These are phyloP conservation scores for Capillidium heterosporum DNA, from an alignment of 371 early-diverging fungal species.

Conservation along the genomic window DNA sequence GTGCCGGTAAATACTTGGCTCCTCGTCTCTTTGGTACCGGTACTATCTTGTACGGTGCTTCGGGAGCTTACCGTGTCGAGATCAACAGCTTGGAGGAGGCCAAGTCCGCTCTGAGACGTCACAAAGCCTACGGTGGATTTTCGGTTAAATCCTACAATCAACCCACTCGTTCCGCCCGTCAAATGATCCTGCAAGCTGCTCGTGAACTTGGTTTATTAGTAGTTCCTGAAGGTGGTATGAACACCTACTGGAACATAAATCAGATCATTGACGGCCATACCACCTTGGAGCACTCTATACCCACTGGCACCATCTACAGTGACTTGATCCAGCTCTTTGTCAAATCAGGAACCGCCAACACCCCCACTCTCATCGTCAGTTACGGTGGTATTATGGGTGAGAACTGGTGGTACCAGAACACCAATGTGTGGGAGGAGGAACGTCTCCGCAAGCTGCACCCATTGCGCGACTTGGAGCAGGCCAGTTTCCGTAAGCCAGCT, in stretches of 20 bases:
- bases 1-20: background rate
- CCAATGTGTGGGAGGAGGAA: background rate
- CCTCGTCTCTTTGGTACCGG: background rate
- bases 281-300: background rate
- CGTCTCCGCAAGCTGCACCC: background rate
- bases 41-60: background rate
- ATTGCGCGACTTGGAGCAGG: background rate
- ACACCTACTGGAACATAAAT: background rate
- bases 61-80: background rate
- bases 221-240: background rate
- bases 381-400: conserved; percentile 1
- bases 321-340: background rate
- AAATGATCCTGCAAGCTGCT: background rate
- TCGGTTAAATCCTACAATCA: background rate
- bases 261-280: conserved; percentile 1
- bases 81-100: background rate
- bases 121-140: background rate
- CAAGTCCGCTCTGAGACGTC: background rate
- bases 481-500: background rate
- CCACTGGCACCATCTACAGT: background rate
- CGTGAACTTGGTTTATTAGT: background rate
- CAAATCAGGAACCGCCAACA: background rate
- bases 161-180: background rate
- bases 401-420: background rate
- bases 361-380: background rate